Base-by-base conservation (phyloP, 495 filamentous ascomycete genomes). In the Aspergillus panamensis region DNA sequence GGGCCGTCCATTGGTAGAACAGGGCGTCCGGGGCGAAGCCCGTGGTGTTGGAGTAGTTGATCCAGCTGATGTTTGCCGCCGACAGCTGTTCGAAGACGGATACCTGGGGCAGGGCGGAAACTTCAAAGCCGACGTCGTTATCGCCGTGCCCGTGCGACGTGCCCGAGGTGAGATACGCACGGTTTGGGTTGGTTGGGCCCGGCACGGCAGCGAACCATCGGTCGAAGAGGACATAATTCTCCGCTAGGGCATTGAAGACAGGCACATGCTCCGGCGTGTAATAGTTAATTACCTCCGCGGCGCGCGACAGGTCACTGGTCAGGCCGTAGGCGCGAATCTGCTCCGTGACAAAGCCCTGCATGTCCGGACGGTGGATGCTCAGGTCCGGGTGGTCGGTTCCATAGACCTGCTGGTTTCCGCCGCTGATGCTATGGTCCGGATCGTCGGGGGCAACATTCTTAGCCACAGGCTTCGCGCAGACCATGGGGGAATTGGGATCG, bases 151-250 rank as follows among this genome's bases (percentile, higher is more conserved):
- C 79, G 50, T 76, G 63, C 0, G 74, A 75, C 19, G 76, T 79
- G 17, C 79, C 79, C 1, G 79, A 79, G 8, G 75, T 77, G 48
- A 79, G 58, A 50, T 78, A 78, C 8, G 73, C 70, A 9, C 79
- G 71, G 65, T 81, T 81, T 35, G 79, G 78, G 65, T 80, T 73
- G 20, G 75, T 77, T 2, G 75, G 77, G 9, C 79, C 79, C 0
- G 78, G 79, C 8, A 78, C 72, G 29, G 71, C 53, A 19, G 76
- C 74, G 62, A 77, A 77, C 77, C 77, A 82, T 14, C 70, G 61
- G 61, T 80, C 75, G 57, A 80, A 80, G 8, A 79, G 70, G 8
- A 77, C 72, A 55, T 72, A 82, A 62, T 82, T 80, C 57, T 79
- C 68, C 6, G 75, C 77, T 40, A 82, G 69, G 47, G 69, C 54